Evolutionary conservation across 768 basidiomycete genomes (phyloP).

Genomic region (Suillus discolor): DNA sequence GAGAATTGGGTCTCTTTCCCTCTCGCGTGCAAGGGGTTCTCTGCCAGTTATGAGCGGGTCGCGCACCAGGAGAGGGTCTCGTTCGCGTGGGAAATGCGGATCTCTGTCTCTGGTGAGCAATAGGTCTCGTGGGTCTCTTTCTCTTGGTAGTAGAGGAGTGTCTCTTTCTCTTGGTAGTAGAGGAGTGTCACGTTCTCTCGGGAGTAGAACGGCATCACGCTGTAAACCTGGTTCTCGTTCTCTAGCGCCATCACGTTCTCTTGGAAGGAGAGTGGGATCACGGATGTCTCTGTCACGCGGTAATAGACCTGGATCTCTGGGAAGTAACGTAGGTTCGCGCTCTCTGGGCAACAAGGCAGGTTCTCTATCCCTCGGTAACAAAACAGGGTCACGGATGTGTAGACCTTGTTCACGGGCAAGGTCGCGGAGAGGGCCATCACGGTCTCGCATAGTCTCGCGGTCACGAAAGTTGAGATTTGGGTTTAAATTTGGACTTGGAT

Average conservation of each 20-base stretch:
- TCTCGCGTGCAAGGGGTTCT: neutral
- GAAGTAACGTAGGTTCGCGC: neutral
- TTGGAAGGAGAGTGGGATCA: neutral
- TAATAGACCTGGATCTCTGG: neutral
- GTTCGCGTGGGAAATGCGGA: slow-evolving; percentile 4
- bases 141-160: neutral
- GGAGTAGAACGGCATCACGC: neutral
- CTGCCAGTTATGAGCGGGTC: neutral
- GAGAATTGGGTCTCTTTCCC: slow-evolving; percentile 1
- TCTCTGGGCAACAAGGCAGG: neutral
- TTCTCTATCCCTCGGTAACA: neutral
- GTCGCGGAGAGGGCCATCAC: slow-evolving; percentile 3
- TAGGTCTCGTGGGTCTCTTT: neutral
- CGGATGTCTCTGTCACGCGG: slow-evolving; percentile 5
- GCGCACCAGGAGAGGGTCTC: neutral
- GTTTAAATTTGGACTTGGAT: slow-evolving; percentile 5
- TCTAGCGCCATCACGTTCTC: slow-evolving; percentile 3
- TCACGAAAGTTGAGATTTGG: slow-evolving; percentile 8
- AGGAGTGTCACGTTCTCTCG: neutral
- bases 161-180: slow-evolving; percentile 1
- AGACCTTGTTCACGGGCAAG: neutral
- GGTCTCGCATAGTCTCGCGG: slow-evolving; percentile 8
- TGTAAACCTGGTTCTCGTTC: slow-evolving; percentile 4
- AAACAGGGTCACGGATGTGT: neutral
- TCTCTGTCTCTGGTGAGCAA: slow-evolving; percentile 1